Evolutionary conservation across 2,329 filamentous ascomycete species (phyloP).

Genomic region (Stachybotrys echinatus): DNA sequence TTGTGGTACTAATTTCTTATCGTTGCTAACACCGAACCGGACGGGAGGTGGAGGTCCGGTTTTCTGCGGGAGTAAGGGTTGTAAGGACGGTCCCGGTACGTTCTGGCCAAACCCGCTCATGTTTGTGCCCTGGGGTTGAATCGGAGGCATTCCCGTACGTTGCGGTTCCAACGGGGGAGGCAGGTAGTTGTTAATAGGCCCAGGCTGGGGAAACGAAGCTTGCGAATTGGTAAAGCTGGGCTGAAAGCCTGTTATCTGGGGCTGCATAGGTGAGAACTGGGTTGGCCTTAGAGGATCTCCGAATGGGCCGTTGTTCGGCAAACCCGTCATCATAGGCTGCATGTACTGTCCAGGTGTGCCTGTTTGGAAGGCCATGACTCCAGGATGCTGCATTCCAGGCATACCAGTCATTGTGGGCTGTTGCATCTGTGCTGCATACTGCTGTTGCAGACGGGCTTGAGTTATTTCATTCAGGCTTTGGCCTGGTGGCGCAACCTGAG

Average conservation of each 20-base stretch:
- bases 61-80: conserved; percentile 40
- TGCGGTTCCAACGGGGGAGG: conserved; percentile 57
- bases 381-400: conserved; percentile 25
- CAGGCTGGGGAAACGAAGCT: conserved; percentile 39
- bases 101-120: conserved; percentile 44
- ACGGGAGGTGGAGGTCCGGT: conserved; percentile 75
- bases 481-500: conserved; percentile 63
- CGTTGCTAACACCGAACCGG: conserved; percentile 73
- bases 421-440: conserved; percentile 45
- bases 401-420: conserved; percentile 32
- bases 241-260: conserved; percentile 61
- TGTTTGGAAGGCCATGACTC: conserved; percentile 31
- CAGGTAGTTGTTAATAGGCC: conserved; percentile 49
- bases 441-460: conserved; percentile 61
- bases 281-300: conserved; percentile 29
- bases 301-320: conserved; percentile 33
- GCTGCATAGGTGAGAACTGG: conserved; percentile 38
- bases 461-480: conserved; percentile 72
- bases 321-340: conserved; percentile 46
- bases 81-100: conserved; percentile 38
- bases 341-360: conserved; percentile 30
- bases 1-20: conserved; percentile 78
- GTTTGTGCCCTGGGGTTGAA: conserved; percentile 45
- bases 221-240: conserved; percentile 40
- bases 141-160: conserved; percentile 44